These are phyloP conservation scores for Boletales sp. DNA, from an alignment of 768 basidiomycete genomes.

Conservation along the genomic window DNA sequence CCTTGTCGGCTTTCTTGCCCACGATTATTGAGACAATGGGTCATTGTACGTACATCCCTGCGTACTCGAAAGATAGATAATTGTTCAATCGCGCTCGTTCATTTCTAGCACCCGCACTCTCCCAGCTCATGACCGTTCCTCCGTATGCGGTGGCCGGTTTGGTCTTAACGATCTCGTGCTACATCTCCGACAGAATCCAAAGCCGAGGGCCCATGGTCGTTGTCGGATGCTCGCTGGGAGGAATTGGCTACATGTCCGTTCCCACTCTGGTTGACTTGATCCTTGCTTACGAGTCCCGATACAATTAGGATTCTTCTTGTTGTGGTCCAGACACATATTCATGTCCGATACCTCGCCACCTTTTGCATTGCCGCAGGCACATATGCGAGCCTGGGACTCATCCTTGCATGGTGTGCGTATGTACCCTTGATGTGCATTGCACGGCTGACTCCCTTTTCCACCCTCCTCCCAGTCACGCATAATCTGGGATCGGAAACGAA, in stretches of 20 bases:
- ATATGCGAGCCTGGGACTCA: slow-evolving; percentile 42
- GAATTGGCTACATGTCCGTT: slow-evolving; percentile 41
- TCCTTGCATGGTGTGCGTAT: slow-evolving; percentile 48
- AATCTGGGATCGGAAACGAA: slow-evolving; percentile 47
- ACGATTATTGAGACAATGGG: slow-evolving; percentile 53
- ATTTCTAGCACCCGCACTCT: slow-evolving; percentile 37
- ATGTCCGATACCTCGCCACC: slow-evolving; percentile 43
- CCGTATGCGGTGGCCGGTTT: slow-evolving; percentile 46
- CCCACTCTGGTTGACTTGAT: neutral
- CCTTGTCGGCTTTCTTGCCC: slow-evolving; percentile 51
- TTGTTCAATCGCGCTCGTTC: neutral
- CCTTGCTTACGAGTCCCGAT: neutral
- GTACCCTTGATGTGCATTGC: neutral
- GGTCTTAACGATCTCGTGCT: slow-evolving; percentile 35
- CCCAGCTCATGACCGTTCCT: slow-evolving; percentile 51
- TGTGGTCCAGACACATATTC: slow-evolving; percentile 24
- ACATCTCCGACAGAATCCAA: slow-evolving; percentile 42
- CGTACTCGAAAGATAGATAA: neutral
- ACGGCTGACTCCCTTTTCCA: neutral
- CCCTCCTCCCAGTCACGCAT: slow-evolving; percentile 31
- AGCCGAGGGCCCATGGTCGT: slow-evolving; percentile 38
- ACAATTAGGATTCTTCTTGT: slow-evolving; percentile 31
- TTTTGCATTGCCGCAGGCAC: slow-evolving; percentile 46
- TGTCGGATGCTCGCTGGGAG: slow-evolving; percentile 30
- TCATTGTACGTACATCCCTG: slow-evolving; percentile 32